Evolutionary conservation across 2,329 filamentous ascomycete genomes (phyloP), one percentile per base, ranked within the genome.

Genomic region (Aspergillus sp.): DNA sequence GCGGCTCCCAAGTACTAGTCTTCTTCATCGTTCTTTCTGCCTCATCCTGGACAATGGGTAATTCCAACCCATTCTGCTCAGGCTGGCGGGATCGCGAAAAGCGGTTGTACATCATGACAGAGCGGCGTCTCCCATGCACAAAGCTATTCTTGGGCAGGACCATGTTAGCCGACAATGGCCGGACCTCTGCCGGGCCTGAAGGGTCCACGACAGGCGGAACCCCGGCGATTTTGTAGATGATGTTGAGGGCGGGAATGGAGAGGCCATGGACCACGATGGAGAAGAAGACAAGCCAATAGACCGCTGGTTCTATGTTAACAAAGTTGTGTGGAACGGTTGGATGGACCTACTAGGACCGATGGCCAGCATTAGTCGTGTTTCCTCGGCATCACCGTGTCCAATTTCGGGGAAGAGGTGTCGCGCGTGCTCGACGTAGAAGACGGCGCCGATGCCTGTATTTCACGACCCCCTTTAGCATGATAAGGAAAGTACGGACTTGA

Each of bases 341-440:
- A 2, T 8, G 7, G 14, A 30, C 45, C 32, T 47, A 58, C 56
- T 51, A 22, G 63, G 63, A 2, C 51, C 43, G 52, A 68, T 64
- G 6, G 57, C 55, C 4, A 47, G 45, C 2, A 57, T 56, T 12
- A 68, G 38, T 17, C 57, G 46, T 20, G 64, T 63, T 38, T 67
- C 63, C 26, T 63, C 57, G 0, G 39, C 47, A 27, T 60, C 53
- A 8, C 61, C 63, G 36, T 57, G 41, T 3, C 57, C 63, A 2
- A 55, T 51, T 8, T 57, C 50, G 2, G 64, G 65, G 26, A 67
- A 66, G 3, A 67, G 48, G 33, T 63, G 56, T 3, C 57, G 56
- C 0, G 64, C 54, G 34, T 66, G 65, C 38, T 68, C 63, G 6
- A 67, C 61, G 26, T 67, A 67, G n/a, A 61, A 59, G 27, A 67